phyloP scores from a whole-genome alignment of 2,329 filamentous ascomycete genomes.

The Cercospora zeina region DNA sequence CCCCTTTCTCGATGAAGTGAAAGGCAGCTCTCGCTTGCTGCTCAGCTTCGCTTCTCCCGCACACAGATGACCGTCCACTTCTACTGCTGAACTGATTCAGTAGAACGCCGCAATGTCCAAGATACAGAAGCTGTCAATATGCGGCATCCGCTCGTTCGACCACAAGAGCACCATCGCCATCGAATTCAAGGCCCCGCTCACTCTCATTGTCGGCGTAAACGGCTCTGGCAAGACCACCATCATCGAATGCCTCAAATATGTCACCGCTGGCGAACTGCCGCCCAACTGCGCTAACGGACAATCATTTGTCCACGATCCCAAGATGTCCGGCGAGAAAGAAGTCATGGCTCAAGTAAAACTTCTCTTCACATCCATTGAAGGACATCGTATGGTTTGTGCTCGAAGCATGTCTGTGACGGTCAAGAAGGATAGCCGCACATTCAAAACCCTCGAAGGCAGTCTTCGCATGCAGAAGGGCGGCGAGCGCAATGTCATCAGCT shows the following conservation, averaged over 20 bases:
- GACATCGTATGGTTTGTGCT: slow-evolving; percentile 77
- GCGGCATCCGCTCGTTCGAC: slow-evolving; percentile 85
- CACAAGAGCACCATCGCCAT: slow-evolving; percentile 74
- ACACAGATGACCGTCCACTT: background rate
- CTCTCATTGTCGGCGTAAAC: slow-evolving; percentile 95
- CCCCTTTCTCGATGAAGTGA: background rate
- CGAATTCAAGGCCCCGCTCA: slow-evolving; percentile 84
- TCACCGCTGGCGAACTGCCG: slow-evolving; percentile 88
- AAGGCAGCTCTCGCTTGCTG: background rate
- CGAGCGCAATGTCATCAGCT: slow-evolving; percentile 76
- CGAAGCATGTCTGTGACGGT: slow-evolving; percentile 82
- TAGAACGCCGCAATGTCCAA: slow-evolving; percentile 51
- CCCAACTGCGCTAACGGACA: slow-evolving; percentile 84
- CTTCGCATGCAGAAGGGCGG: slow-evolving; percentile 75
- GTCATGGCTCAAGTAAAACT: slow-evolving; percentile 90
- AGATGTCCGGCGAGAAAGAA: slow-evolving; percentile 82
- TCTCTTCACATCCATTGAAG: slow-evolving; percentile 76
- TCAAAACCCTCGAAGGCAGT: slow-evolving; percentile 82
- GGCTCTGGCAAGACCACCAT: slow-evolving; percentile 98
- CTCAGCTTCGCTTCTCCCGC: background rate
- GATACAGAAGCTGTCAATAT: slow-evolving; percentile 86
- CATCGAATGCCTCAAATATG: slow-evolving; percentile 98
- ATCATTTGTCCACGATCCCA: slow-evolving; percentile 97
- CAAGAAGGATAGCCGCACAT: slow-evolving; percentile 72
- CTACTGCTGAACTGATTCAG: background rate